These are phyloP conservation scores for Potentilla sterilis DNA, from an alignment of 306 rosid species.

Conservation along the genomic window DNA sequence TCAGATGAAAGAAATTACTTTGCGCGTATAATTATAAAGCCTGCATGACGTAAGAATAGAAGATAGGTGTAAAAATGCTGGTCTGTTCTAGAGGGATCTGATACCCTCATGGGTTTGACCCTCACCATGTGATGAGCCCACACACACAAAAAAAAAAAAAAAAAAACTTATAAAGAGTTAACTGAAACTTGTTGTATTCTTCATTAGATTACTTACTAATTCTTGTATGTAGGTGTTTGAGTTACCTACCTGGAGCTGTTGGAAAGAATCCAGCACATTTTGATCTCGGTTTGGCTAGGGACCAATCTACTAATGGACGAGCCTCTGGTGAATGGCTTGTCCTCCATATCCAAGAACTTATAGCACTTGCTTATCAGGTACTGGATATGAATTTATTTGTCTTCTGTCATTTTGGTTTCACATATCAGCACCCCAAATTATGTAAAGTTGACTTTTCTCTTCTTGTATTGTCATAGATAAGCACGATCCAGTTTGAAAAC, in stretches of 20 bases:
- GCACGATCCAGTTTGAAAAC: slow-evolving; percentile 93
- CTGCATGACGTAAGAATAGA: background rate
- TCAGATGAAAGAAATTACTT: slow-evolving; percentile 10
- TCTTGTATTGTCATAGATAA: slow-evolving; percentile 51
- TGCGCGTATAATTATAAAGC: background rate
- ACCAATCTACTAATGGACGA: slow-evolving; percentile 46
- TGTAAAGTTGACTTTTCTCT: slow-evolving; percentile 21
- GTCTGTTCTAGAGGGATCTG: background rate
- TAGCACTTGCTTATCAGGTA: slow-evolving; percentile 99
- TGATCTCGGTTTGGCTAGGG: slow-evolving; percentile 78
- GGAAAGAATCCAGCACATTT: slow-evolving; percentile 88
- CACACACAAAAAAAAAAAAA: no score
- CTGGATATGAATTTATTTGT: slow-evolving; percentile 25
- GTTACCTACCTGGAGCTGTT: slow-evolving; percentile 86
- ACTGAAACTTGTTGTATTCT: background rate
- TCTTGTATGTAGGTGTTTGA: slow-evolving; percentile 70
- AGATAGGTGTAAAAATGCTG: background rate
- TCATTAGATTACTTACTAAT: slow-evolving; percentile 15
- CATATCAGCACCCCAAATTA: slow-evolving; percentile 6
- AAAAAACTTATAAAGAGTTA: background rate
- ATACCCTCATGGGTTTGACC: slow-evolving; percentile 5
- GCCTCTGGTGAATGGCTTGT: slow-evolving; percentile 76
- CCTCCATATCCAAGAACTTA: slow-evolving; percentile 87
- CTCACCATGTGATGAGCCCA: background rate
- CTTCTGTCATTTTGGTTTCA: slow-evolving; percentile 11